These are phyloP conservation scores for Talaromyces marneffei DNA, from an alignment of 2,329 filamentous ascomycete genomes.

Conservation along the genomic window DNA sequence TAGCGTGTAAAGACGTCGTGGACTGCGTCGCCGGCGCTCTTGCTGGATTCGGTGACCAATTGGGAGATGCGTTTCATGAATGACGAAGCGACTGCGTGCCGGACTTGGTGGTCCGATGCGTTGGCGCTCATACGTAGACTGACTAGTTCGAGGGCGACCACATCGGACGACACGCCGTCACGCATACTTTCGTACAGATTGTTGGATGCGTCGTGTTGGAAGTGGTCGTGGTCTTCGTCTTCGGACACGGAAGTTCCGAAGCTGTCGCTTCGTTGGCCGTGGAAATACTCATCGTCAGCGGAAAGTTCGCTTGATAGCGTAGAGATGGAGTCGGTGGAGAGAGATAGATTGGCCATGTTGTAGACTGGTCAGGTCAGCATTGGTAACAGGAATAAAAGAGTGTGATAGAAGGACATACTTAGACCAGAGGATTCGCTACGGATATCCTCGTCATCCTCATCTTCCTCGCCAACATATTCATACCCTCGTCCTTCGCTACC, in stretches of 20 bases:
- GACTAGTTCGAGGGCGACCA: constrained; percentile 90
- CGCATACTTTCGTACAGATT: constrained; percentile 83
- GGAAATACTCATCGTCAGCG: constrained; percentile 30
- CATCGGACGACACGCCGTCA: constrained; percentile 65
- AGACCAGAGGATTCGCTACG: constrained; percentile 54
- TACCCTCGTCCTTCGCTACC: constrained; percentile 56
- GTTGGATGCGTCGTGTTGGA: constrained; percentile 80
- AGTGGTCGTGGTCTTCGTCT: constrained; percentile 53
- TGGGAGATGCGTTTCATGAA: constrained; percentile 77
- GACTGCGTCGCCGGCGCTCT: constrained; percentile 60
- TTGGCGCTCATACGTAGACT: constrained; percentile 86
- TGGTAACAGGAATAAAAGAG: no score
- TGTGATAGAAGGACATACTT: constrained; percentile 27
- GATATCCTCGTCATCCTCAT: constrained; percentile 60
- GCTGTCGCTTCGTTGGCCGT: constrained; percentile 59
- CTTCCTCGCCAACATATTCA: constrained; percentile 60
- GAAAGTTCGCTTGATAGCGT: constrained; percentile 55
- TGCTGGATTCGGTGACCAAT: constrained; percentile 51
- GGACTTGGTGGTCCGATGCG: constrained; percentile 82
- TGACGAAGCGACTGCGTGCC: constrained; percentile 75
- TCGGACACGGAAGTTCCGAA: constrained; percentile 69
- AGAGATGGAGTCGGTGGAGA: constrained; percentile 54
- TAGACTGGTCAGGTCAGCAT: constrained; percentile 39
- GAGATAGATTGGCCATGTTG: constrained; percentile 43
- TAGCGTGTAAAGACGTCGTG: constrained; percentile 59